These are phyloP conservation scores for Drechslerella stenobrocha DNA, from an alignment of 2,329 filamentous ascomycete species.

Conservation along the genomic window DNA sequence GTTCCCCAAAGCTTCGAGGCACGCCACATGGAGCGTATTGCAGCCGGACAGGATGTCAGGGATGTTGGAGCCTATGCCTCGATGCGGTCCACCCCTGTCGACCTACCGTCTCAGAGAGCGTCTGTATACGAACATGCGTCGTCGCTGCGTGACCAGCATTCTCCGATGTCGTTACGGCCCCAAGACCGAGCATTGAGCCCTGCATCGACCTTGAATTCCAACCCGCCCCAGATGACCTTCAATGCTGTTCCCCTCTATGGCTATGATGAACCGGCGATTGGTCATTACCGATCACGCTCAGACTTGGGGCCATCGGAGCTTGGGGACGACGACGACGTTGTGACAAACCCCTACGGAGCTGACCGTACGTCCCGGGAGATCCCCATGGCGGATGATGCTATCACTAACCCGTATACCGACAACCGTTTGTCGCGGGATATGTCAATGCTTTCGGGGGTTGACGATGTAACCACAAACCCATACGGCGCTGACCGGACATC, in stretches of 20 bases:
- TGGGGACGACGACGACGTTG: constrained; percentile 67
- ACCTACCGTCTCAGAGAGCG: constrained; percentile 51
- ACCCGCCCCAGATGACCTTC: constrained; percentile 65
- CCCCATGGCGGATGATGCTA: constrained; percentile 53
- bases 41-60: constrained; percentile 51
- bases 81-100: constrained; percentile 52
- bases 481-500: constrained; percentile 59
- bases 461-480: constrained; percentile 78
- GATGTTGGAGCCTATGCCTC: constrained; percentile 53
- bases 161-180: constrained; percentile 57
- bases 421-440: constrained; percentile 41
- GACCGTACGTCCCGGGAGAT: constrained; percentile 39
- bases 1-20: constrained; percentile 43
- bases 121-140: constrained; percentile 51
- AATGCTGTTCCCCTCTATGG: constrained; percentile 70
- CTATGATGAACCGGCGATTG: constrained; percentile 76
- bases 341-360: constrained; percentile 74
- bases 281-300: constrained; percentile 58
- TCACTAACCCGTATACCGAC: constrained; percentile 46
- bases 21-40: constrained; percentile 33
- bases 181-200: constrained; percentile 62
- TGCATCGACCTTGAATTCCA: constrained; percentile 55
- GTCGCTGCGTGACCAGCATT: constrained; percentile 53
- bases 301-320: constrained; percentile 57
- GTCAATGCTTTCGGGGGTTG: constrained; percentile 57